phyloP scores from a whole-genome alignment of 768 basidiomycete genomes.

The Phallus indusiatus region DNA sequence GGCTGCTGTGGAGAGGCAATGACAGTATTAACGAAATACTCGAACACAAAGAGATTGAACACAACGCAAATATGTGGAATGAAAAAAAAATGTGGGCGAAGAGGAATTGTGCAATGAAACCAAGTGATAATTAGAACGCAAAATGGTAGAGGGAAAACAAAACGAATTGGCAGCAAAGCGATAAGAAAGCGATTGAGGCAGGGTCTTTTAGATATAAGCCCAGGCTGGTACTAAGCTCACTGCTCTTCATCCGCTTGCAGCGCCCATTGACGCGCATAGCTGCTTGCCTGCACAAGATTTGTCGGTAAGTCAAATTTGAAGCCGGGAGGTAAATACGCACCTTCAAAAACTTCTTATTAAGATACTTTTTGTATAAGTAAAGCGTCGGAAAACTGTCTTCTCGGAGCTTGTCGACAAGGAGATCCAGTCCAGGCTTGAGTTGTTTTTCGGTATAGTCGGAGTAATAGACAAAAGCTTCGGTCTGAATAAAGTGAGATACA shows the following conservation, averaged over 20 bases:
- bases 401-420: constrained; percentile 75
- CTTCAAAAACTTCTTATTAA: constrained; percentile 96
- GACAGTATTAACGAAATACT: background rate
- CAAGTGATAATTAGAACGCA: background rate
- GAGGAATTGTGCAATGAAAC: background rate
- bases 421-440: constrained; percentile 66
- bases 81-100: background rate
- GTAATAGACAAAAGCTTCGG: constrained; percentile 85
- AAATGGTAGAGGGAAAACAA: background rate
- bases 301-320: no score
- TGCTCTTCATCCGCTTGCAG: background rate
- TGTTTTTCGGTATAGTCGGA: constrained; percentile 89
- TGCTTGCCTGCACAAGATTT: background rate
- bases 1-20: background rate
- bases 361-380: constrained; percentile 94
- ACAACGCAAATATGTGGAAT: background rate
- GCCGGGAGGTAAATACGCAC: constrained; percentile 25
- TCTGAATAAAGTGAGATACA: constrained; percentile 38
- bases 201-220: background rate
- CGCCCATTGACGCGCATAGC: constrained; percentile 35
- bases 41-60: background rate
- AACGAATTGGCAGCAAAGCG: background rate
- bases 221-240: background rate
- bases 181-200: background rate
- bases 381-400: constrained; percentile 73